phyloP scores from a whole-genome alignment of 2,329 filamentous ascomycete genomes.

The Phoma herbarum region DNA sequence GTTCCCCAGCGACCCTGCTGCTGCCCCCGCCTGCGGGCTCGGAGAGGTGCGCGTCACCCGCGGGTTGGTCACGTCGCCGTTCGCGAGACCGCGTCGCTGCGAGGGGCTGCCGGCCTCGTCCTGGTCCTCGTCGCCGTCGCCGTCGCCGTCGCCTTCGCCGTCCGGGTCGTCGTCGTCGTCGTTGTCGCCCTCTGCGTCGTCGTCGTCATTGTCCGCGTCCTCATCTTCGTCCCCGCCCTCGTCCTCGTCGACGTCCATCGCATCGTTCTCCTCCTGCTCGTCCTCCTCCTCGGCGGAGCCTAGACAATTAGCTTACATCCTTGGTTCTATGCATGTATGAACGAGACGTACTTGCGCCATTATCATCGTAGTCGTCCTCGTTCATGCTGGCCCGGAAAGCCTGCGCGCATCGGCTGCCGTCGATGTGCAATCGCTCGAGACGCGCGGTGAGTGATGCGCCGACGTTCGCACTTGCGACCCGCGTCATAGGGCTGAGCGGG shows the following conservation, averaged over 20 bases:
- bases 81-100: slow-evolving; percentile 45
- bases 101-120: slow-evolving; percentile 58
- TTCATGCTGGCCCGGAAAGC: slow-evolving; percentile 45
- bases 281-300: slow-evolving; percentile 42
- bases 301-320: slow-evolving; percentile 23
- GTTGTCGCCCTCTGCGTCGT: slow-evolving; percentile 52
- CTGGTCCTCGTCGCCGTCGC: slow-evolving; percentile 53
- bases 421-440: slow-evolving; percentile 3
- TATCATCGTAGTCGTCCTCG: slow-evolving; percentile 59
- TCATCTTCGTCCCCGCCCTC: slow-evolving; percentile 54
- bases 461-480: slow-evolving; percentile 17
- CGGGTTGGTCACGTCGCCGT: slow-evolving; percentile 57
- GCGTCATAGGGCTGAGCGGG: slow-evolving; percentile 19
- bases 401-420: slow-evolving; percentile 16
- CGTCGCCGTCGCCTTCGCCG: slow-evolving; percentile 52
- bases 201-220: slow-evolving; percentile 52
- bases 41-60: slow-evolving; percentile 60
- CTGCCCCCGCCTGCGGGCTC: slow-evolving; percentile 51
- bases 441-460: neutral
- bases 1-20: slow-evolving; percentile 44
- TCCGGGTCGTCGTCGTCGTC: slow-evolving; percentile 55
- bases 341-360: slow-evolving; percentile 46
- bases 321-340: neutral
- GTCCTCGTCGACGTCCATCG: slow-evolving; percentile 56
- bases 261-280: slow-evolving; percentile 52